A percentile compares a stretch with the other conserved stretches of the same genome.
phyloP scores from a whole-genome alignment of 257 asterid genomes.

The Nicotiana otophora region DNA sequence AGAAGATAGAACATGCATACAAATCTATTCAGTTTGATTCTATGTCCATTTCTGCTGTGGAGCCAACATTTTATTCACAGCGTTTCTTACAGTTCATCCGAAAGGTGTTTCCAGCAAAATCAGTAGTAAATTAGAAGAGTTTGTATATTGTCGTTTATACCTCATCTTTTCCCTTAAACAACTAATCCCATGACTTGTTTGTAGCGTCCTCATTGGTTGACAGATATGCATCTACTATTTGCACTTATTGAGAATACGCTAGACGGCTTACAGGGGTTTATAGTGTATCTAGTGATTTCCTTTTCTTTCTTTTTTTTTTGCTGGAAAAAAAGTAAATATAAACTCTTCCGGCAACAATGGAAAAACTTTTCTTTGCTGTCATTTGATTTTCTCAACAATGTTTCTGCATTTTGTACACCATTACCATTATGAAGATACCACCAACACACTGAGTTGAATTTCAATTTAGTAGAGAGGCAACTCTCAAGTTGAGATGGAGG shows the following conservation, averaged over 20 bases:
- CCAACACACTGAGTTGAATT: not conserved
- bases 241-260: not conserved
- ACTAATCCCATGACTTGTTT: not conserved
- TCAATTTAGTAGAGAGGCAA: not conserved
- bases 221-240: not conserved
- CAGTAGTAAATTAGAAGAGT: slow-evolving; percentile 20
- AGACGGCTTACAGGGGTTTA: not conserved
- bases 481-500: not conserved
- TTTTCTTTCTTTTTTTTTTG: not conserved
- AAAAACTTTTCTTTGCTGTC: not conserved
- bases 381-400: not conserved
- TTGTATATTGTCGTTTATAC: not conserved
- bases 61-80: slow-evolving; percentile 79
- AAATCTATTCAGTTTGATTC: slow-evolving; percentile 83
- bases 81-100: slow-evolving; percentile 76
- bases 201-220: not conserved
- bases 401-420: not conserved
- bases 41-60: slow-evolving; percentile 78
- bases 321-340: not conserved
- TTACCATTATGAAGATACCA: not conserved
- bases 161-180: not conserved
- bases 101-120: slow-evolving; percentile 73
- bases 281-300: not conserved
- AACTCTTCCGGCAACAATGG: not conserved
- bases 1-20: slow-evolving; percentile 80